These are phyloP conservation scores for Starmerella sp. DNA, from an alignment of 805 yeast species.

Conservation along the genomic window DNA sequence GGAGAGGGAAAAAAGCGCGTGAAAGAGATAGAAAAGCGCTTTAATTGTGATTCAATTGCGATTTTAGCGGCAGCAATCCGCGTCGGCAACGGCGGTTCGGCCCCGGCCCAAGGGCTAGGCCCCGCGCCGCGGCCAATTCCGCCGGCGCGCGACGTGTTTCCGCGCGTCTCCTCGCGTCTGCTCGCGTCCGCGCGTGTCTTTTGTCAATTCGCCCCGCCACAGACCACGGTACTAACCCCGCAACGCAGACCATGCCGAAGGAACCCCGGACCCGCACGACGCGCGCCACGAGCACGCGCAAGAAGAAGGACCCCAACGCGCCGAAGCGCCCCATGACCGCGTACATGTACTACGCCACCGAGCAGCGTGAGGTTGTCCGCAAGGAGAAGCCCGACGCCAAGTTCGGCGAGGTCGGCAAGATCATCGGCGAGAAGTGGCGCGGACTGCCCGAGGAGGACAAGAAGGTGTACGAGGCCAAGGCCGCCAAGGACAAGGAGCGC, in stretches of 20 bases:
- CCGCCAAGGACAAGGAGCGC: constrained; percentile 93
- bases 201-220: neutral
- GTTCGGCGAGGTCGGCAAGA: constrained; percentile 87
- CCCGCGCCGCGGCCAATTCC: neutral
- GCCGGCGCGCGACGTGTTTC: neutral
- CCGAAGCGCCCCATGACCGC: constrained; percentile 98
- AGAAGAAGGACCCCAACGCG: constrained; percentile 57
- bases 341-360: constrained; percentile 97
- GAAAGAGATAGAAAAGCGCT: neutral
- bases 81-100: neutral
- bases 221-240: constrained; percentile 12
- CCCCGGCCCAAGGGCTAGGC: neutral
- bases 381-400: constrained; percentile 93
- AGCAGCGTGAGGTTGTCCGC: constrained; percentile 89
- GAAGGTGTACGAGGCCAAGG: constrained; percentile 83
- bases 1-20: neutral
- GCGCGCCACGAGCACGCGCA: constrained; percentile 20
- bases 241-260: constrained; percentile 20
- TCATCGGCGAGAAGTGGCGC: constrained; percentile 96
- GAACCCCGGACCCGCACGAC: constrained; percentile 19
- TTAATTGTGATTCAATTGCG: constrained; percentile 1
- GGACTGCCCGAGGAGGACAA: constrained; percentile 72
- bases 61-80: neutral
- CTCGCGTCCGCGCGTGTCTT: neutral
- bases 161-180: neutral